Base-by-base conservation (phyloP, 345 rosid genomes). In the Corchorus capsularis region DNA sequence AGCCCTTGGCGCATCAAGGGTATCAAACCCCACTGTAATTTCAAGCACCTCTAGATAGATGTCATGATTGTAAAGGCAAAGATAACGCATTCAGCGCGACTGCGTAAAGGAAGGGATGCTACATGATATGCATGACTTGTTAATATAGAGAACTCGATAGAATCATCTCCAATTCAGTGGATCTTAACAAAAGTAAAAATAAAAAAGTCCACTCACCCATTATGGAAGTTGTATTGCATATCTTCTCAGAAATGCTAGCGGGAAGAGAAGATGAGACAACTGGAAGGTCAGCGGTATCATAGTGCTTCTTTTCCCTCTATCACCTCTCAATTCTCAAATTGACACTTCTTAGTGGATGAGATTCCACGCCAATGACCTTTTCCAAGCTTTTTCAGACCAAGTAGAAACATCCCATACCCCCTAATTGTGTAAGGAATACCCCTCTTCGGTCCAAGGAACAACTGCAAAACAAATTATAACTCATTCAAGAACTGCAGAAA, bases 291-390 rank as follows among this genome's bases (percentile, higher is more conserved):
- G 88, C 83, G 55, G 91, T 76, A 84, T 95, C 96, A 64, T 85
- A 80, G 41, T 86, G 91, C 77, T 92, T 92, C 87, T 89, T 94
- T 79, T 95, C 98, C 79, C 99, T 92, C 92, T 92, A 87, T 93
- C 98, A 92, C 82, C 79, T 87, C 86, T 95, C 99, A 45, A 92
- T 95, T 83, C 99, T 93, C 68, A 93, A 71, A 80, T 97, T 95
- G 49, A 93, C 99, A 81, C 85, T 95, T 76, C 96, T 90, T 10
- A 95, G 89, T 80, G 93, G 98, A 27, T 27, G 27, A 27, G 27
- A 27, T 27, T 27, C 27, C 27, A 27, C 27, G 27, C 27, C 27
- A 27, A 27, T 27, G 1, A 27, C 27, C 27, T 27, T 27, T 27
- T 27, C 27, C 27, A 27, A 27, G 27, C 27, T 27, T 27, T 27